Conservation (phyloP, 176 grass and related monocot species). For the Phragmites australis region DNA sequence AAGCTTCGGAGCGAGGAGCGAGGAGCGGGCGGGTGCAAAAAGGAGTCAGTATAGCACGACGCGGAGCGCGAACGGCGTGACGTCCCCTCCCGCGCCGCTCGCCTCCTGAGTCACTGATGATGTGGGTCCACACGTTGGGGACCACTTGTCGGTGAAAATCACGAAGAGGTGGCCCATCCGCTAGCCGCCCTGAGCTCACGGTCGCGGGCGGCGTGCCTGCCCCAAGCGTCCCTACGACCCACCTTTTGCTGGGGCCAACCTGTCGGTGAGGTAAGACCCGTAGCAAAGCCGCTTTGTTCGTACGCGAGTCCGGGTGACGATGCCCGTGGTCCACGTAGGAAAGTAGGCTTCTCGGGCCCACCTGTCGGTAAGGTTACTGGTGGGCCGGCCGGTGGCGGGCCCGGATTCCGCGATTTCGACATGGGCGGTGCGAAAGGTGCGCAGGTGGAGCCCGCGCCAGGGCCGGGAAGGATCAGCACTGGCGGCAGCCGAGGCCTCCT, state of each 20-base stretch:
- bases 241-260: accelerated
- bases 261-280: not conserved
- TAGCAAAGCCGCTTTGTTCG: not conserved
- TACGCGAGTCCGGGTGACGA: not conserved
- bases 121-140: not conserved
- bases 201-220: too few relatives aligned
- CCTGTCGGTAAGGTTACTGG: not conserved
- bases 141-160: not conserved
- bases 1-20: constrained; percentile 30
- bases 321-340: not conserved
- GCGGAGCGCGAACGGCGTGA: not conserved
- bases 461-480: too few relatives aligned
- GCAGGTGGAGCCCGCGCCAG: not conserved
- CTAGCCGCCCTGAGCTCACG: not conserved
- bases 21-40: constrained; percentile 3
- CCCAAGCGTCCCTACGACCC: not conserved
- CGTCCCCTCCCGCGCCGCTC: not conserved
- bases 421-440: not conserved
- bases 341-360: not conserved
- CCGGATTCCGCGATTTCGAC: not conserved
- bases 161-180: not conserved
- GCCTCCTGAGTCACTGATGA: not conserved
- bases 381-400: not conserved
- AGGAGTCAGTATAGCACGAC: not conserved
- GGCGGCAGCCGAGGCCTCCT: too few relatives aligned